phyloP scores from a whole-genome alignment of 495 filamentous ascomycete genomes.

The Trichoderma gamsii region DNA sequence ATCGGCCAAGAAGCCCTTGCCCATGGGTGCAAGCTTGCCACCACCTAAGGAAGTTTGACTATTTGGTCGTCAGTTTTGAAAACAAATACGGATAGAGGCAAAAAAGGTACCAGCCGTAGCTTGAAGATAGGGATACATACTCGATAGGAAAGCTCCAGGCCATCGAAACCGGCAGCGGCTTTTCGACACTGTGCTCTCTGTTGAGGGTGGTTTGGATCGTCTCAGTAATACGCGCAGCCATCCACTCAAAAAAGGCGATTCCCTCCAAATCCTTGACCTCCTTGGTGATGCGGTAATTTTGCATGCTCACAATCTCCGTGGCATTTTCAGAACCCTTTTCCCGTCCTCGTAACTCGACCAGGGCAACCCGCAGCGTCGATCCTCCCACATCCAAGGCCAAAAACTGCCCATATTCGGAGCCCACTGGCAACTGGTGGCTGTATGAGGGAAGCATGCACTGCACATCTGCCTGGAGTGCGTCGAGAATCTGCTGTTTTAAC shows the following conservation, averaged over 20 bases:
- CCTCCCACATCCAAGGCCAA: constrained; percentile 63
- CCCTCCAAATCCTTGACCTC: constrained; percentile 41
- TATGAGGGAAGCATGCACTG: constrained; percentile 57
- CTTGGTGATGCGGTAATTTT: constrained; percentile 46
- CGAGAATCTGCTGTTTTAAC: constrained; percentile 43
- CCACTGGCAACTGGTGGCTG: constrained; percentile 65
- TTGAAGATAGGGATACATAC: constrained; percentile 40
- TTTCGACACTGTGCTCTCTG: constrained; percentile 24
- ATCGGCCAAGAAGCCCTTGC: constrained; percentile 66
- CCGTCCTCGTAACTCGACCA: constrained; percentile 63
- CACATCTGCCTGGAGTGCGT: constrained; percentile 39
- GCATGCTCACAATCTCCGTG: constrained; percentile 39
- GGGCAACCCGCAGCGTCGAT: constrained; percentile 71
- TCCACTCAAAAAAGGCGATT: constrained; percentile 69
- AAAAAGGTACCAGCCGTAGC: not conserved
- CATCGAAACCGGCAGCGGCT: constrained; percentile 55
- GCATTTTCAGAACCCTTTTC: constrained; percentile 28
- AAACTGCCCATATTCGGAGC: constrained; percentile 60
- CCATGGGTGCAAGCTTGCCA: constrained; percentile 75
- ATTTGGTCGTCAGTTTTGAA: constrained; percentile 20
- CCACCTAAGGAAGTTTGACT: constrained; percentile 73
- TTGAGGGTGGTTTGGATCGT: constrained; percentile 36
- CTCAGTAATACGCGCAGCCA: constrained; percentile 66
- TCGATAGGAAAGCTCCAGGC: constrained; percentile 87
- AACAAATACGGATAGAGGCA: not conserved